phyloP scores from a whole-genome alignment of 306 rosid genomes.

The Notholithocarpus densiflorus region DNA sequence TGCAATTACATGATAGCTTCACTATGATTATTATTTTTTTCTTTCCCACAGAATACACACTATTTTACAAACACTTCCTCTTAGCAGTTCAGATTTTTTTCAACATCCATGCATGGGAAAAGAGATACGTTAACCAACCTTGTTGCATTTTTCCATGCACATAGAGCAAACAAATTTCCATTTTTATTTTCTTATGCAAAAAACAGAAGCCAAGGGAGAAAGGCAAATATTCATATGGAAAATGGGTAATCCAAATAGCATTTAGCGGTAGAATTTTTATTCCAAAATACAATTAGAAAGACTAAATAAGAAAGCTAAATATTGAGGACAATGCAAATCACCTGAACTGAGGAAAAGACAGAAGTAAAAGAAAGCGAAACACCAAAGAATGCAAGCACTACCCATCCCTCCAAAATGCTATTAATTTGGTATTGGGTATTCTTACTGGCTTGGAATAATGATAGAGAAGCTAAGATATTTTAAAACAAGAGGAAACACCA shows the following conservation, averaged over 20 bases:
- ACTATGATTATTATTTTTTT: too few relatives aligned
- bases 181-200: background rate
- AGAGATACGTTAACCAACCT: background rate
- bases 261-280: background rate
- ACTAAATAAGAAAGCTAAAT: constrained; percentile 1
- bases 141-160: background rate
- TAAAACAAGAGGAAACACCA: constrained; percentile 34
- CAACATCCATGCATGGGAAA: too few relatives aligned
- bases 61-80: too few relatives aligned
- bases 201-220: background rate
- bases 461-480: constrained; percentile 51
- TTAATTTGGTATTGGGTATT: constrained; percentile 23
- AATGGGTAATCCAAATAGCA: background rate
- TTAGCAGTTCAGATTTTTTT: too few relatives aligned
- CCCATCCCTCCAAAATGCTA: constrained; percentile 49
- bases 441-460: constrained; percentile 36
- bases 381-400: constrained; percentile 29
- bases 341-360: constrained; percentile 64
- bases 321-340: constrained; percentile 22
- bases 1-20: too few relatives aligned
- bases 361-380: constrained; percentile 41
- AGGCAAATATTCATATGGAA: background rate
- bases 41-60: too few relatives aligned
- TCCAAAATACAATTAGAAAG: background rate
- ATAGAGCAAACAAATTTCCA: background rate